Percentiles rank a stretch among this genome's conserved stretches.
These are phyloP conservation scores for Tilletia walkeri DNA, from an alignment of 1,284 basidiomycete species.

Conservation along the genomic window DNA sequence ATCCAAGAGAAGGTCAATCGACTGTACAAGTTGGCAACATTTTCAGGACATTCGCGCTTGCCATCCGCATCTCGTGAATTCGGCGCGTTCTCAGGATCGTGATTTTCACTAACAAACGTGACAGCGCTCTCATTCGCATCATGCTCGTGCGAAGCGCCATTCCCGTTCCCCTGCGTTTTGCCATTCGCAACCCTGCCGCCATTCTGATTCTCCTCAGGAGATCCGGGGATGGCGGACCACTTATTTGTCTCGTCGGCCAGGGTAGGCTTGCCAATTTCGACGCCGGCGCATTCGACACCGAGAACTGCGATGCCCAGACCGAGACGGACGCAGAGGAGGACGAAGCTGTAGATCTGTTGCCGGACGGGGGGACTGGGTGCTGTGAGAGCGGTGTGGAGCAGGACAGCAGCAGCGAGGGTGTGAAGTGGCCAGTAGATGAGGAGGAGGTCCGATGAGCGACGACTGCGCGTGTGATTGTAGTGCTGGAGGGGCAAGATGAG, in stretches of 20 bases:
- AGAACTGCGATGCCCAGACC: slow-evolving; percentile 37
- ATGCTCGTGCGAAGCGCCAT: slow-evolving; percentile 18
- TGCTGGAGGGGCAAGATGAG: slow-evolving; percentile 50
- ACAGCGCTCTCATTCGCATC: slow-evolving; percentile 26
- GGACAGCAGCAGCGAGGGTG: slow-evolving; percentile 62
- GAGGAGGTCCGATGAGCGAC: slow-evolving; percentile 72
- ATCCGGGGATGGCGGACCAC: background rate
- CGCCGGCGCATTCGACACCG: slow-evolving; percentile 41
- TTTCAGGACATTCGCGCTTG: slow-evolving; percentile 68
- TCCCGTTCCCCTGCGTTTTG: slow-evolving; percentile 11
- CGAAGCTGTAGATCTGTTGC: slow-evolving; percentile 33
- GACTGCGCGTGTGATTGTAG: slow-evolving; percentile 74
- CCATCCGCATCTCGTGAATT: slow-evolving; percentile 52
- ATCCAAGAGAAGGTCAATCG: slow-evolving; percentile 70
- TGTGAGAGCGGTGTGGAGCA: slow-evolving; percentile 58
- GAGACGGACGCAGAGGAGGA: slow-evolving; percentile 39
- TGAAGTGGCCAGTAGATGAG: slow-evolving; percentile 83
- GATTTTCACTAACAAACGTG: slow-evolving; percentile 34
- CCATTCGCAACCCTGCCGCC: background rate
- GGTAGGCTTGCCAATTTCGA: slow-evolving; percentile 35
- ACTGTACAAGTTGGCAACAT: slow-evolving; percentile 80
- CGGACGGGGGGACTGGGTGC: slow-evolving; percentile 32
- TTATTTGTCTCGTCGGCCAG: background rate
- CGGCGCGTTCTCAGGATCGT: slow-evolving; percentile 18
- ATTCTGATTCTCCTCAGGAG: background rate